Percentiles rank a stretch among this genome's conserved stretches.
These are phyloP conservation scores for Balakata baccata DNA, from an alignment of 345 rosid genomes.

Conservation along the genomic window DNA sequence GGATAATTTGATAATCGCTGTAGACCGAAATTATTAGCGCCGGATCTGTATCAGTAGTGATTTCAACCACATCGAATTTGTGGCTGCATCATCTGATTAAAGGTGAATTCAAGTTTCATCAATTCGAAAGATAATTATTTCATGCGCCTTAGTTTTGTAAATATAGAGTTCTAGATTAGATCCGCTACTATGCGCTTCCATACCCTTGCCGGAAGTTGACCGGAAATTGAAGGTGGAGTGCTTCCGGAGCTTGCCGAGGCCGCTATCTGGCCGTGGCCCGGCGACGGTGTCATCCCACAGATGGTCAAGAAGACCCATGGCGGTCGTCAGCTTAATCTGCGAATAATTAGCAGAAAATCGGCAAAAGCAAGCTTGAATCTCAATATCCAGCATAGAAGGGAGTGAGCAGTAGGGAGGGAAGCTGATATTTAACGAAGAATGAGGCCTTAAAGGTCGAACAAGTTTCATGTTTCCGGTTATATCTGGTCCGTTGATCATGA, in stretches of 20 bases:
- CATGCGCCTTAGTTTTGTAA: not conserved
- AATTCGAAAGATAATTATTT: not conserved
- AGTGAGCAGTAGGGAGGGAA: accelerated
- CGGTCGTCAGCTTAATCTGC: slow-evolving; percentile 4
- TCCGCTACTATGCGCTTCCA: slow-evolving; percentile 23
- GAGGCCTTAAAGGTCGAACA: slow-evolving; percentile 25
- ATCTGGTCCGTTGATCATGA: slow-evolving; percentile 43
- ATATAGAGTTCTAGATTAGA: not conserved
- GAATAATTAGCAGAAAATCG: not conserved
- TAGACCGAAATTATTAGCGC: not conserved
- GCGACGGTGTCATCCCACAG: slow-evolving; percentile 99
- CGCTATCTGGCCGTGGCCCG: slow-evolving; percentile 90
- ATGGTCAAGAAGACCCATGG: slow-evolving; percentile 85
- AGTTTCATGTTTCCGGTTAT: not conserved
- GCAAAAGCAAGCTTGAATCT: not conserved
- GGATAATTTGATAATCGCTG: not conserved
- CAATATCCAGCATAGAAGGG: not conserved
- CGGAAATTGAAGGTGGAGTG: slow-evolving; percentile 55
- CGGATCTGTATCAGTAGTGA: too few relatives aligned
- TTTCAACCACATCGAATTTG: not conserved
- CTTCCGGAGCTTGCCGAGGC: slow-evolving; percentile 93
- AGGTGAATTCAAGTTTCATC: not conserved
- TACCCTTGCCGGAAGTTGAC: slow-evolving; percentile 82
- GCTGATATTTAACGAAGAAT: slow-evolving; percentile 33
- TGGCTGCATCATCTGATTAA: not conserved